Conservation (phyloP, 768 basidiomycete genomes). For the Psilocybe azurescens region DNA sequence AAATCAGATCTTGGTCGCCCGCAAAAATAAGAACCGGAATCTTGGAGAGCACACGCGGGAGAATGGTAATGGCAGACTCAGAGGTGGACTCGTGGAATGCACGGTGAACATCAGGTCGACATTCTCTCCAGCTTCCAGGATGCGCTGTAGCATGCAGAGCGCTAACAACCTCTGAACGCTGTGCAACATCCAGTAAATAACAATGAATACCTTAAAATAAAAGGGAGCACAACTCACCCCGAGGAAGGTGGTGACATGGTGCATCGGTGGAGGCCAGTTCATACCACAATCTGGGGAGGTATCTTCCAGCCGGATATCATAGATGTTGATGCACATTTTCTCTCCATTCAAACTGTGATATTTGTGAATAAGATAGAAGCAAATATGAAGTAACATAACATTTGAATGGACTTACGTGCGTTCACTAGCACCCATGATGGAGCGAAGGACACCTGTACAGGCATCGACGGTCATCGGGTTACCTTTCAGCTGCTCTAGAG, state of each 20-base stretch:
- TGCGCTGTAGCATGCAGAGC: conserved; percentile 86
- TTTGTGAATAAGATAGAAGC: background rate
- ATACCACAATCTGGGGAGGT: conserved; percentile 88
- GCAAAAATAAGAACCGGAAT: conserved; percentile 92
- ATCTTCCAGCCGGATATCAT: conserved; percentile 93
- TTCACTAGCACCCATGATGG: conserved; percentile 45
- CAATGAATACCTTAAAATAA: background rate
- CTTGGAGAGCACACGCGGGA: conserved; percentile 79
- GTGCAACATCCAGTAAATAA: conserved; percentile 15
- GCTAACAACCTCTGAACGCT: conserved; percentile 81
- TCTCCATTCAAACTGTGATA: conserved; percentile 64
- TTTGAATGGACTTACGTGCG: conserved; percentile 37
- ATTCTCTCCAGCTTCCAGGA: conserved; percentile 88
- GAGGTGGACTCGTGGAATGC: conserved; percentile 62
- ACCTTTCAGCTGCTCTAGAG: conserved; percentile 47
- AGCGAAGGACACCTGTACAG: conserved; percentile 66
- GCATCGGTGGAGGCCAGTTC: conserved; percentile 96
- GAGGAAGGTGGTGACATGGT: conserved; percentile 76
- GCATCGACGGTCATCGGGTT: conserved; percentile 59
- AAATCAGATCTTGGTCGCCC: conserved; percentile 96
- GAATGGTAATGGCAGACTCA: conserved; percentile 72
- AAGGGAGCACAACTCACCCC: conserved; percentile 55
- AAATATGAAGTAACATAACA: background rate
- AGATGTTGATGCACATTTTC: conserved; percentile 88
- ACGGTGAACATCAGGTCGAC: conserved; percentile 65